Percentiles rank a stretch among this genome's conserved stretches.
phyloP scores from a whole-genome alignment of 495 filamentous ascomycete species.

The Aspergillus cristatus region DNA sequence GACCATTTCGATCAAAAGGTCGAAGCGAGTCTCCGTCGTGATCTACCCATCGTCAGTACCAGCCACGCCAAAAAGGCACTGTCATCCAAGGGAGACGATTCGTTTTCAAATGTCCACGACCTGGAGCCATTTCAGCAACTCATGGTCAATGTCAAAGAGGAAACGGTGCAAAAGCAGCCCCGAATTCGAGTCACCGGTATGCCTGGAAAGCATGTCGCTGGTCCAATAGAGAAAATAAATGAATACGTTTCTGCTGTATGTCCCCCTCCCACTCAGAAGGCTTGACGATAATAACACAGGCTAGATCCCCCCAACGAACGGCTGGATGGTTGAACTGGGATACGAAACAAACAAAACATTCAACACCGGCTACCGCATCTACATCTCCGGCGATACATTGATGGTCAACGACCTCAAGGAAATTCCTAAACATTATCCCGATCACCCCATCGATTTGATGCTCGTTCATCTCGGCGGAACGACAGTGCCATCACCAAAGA shows the following conservation, averaged over 20 bases:
- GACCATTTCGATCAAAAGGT: constrained; percentile 59
- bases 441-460: constrained; percentile 55
- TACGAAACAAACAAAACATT: constrained; percentile 14
- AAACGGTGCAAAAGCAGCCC: constrained; percentile 6
- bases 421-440: constrained; percentile 44
- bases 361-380: constrained; percentile 52
- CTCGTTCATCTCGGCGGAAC: constrained; percentile 59
- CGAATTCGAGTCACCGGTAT: constrained; percentile 53
- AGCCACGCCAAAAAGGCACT: constrained; percentile 51
- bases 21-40: constrained; percentile 46
- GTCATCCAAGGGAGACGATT: constrained; percentile 28
- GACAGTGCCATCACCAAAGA: constrained; percentile 46
- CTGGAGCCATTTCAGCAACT: constrained; percentile 48
- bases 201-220: constrained; percentile 63
- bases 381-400: constrained; percentile 67
- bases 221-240: constrained; percentile 39
- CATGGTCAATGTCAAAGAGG: constrained; percentile 36
- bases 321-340: constrained; percentile 63
- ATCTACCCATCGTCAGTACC: constrained; percentile 57
- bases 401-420: constrained; percentile 52
- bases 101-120: constrained; percentile 45
- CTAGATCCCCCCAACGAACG: constrained; percentile 61
- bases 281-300: background rate
- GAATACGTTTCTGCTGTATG: constrained; percentile 49
- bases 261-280: constrained; percentile 1